Percentiles rank a stretch among this genome's conserved stretches.
phyloP scores from a whole-genome alignment of 2,329 filamentous ascomycete species.

The Canariomyces notabilis region DNA sequence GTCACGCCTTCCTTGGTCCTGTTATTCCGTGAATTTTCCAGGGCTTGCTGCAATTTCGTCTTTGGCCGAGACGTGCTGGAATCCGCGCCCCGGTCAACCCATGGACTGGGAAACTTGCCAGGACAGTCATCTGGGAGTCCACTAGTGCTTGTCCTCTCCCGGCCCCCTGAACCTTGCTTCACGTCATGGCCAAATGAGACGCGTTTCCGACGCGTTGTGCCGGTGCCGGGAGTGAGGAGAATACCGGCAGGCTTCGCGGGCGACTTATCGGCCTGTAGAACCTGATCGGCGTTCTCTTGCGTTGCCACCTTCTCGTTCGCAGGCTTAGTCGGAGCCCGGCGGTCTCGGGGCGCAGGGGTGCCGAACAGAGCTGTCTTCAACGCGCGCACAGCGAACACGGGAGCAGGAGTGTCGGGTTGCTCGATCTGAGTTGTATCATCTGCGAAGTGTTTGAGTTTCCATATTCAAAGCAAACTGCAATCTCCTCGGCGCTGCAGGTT shows the following conservation, averaged over 20 bases:
- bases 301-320: conserved; percentile 24
- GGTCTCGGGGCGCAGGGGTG: conserved; percentile 41
- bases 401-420: conserved; percentile 59
- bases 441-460: conserved; percentile 20
- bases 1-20: conserved; percentile 16
- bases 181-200: conserved; percentile 61
- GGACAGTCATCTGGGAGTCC: conserved; percentile 29
- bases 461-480: background rate
- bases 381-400: conserved; percentile 61
- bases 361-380: conserved; percentile 61
- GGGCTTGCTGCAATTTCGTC: conserved; percentile 41
- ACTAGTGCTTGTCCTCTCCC: conserved; percentile 24
- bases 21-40: conserved; percentile 40
- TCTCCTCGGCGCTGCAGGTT: too few species aligned
- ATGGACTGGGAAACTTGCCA: conserved; percentile 30
- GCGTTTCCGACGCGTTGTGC: conserved; percentile 55
- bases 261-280: conserved; percentile 31
- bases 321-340: conserved; percentile 17
- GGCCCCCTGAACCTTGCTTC: conserved; percentile 36
- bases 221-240: conserved; percentile 59
- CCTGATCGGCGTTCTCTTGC: conserved; percentile 17
- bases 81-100: conserved; percentile 20
- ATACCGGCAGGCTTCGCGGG: conserved; percentile 53
- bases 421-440: conserved; percentile 46
- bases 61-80: conserved; percentile 29